Evolutionary conservation across 805 yeast species (phyloP).

Genomic region (Kuraishia capsulata): DNA sequence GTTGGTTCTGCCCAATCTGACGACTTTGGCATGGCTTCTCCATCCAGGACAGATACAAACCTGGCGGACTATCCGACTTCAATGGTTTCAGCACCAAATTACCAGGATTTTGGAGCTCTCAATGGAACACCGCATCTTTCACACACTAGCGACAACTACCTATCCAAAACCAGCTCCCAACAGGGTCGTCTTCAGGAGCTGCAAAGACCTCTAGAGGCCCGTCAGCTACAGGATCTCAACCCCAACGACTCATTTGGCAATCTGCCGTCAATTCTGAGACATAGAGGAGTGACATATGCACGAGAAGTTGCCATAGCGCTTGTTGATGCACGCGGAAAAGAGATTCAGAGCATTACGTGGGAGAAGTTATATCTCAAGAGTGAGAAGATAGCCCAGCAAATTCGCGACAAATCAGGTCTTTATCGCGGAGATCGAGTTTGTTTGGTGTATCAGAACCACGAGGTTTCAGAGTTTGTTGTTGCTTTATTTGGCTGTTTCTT

Average conservation of each 20-base stretch:
- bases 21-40: not conserved
- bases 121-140: not conserved
- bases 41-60: not conserved
- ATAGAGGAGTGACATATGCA: constrained; percentile 56
- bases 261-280: constrained; percentile 62
- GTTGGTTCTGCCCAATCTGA: not conserved
- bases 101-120: not conserved
- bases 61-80: not conserved
- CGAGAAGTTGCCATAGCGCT: constrained; percentile 65
- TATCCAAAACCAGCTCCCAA: not conserved
- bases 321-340: constrained; percentile 77
- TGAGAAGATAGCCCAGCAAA: constrained; percentile 80
- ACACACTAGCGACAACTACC: not conserved
- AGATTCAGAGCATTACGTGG: constrained; percentile 72
- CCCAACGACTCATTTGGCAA: constrained; percentile 42
- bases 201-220: constrained; percentile 58
- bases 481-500: constrained; percentile 87
- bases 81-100: not conserved
- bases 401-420: constrained; percentile 56
- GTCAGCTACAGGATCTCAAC: constrained; percentile 30
- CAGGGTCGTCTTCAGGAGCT: constrained; percentile 22
- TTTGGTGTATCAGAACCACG: constrained; percentile 73
- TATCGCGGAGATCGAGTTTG: constrained; percentile 80
- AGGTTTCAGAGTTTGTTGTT: constrained; percentile 75
- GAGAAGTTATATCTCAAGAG: constrained; percentile 77